phyloP scores from a whole-genome alignment of 192 early-diverging fungal species.

The Rhizophagus sp. region DNA sequence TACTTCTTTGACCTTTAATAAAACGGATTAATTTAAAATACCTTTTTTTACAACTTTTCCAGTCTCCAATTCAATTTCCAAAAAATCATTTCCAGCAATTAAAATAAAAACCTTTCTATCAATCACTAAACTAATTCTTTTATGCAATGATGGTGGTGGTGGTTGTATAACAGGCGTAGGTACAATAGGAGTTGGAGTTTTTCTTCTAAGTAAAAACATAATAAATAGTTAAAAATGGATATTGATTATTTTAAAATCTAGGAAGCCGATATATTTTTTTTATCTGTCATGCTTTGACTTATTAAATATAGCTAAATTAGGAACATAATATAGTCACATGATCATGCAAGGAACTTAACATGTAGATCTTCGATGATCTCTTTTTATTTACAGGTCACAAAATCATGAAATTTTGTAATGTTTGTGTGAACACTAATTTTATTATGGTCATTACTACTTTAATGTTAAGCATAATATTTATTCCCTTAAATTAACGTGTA shows the following conservation, averaged over 20 bases:
- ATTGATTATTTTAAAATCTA: background rate
- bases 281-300: background rate
- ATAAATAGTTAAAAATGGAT: background rate
- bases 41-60: constrained; percentile 21
- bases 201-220: background rate
- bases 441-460: no score
- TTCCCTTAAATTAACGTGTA: no score
- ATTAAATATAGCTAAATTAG: background rate
- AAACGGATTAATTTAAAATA: background rate
- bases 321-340: background rate
- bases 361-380: no score
- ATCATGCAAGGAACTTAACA: no score
- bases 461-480: no score
- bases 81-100: constrained; percentile 13
- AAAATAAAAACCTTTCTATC: constrained; percentile 25
- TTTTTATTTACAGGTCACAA: no score
- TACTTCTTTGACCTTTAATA: constrained; percentile 8
- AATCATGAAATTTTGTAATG: no score
- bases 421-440: no score
- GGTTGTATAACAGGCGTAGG: background rate
- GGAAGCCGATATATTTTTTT: background rate
- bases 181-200: background rate
- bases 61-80: constrained; percentile 11
- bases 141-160: constrained; percentile 4
- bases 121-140: constrained; percentile 11